A percentile compares a stretch with the other conserved stretches of the same genome.
Evolutionary conservation across 352 stramenopile genomes (phyloP).

Genomic region (Globisporangium viniferum): DNA sequence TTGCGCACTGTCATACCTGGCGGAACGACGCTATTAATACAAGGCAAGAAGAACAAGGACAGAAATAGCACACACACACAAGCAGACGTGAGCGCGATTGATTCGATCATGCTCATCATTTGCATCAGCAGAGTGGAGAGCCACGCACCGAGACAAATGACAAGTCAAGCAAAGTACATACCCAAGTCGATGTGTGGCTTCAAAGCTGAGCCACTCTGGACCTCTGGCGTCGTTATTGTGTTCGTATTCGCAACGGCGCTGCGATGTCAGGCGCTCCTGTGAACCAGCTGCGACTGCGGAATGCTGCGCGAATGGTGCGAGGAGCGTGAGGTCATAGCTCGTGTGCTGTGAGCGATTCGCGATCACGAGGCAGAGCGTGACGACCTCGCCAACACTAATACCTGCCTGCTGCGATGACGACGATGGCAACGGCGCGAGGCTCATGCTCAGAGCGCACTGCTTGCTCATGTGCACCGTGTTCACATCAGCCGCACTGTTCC

Average conservation of each 20-base stretch:
- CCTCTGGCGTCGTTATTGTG: background rate
- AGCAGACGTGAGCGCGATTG: background rate
- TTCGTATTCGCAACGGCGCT: background rate
- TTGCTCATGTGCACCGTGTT: conserved; percentile 28
- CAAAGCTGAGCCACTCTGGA: conserved; percentile 46
- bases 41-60: background rate
- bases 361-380: conserved; percentile 50
- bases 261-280: background rate
- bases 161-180: conserved; percentile 23
- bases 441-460: conserved; percentile 44
- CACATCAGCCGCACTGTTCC: background rate
- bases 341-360: conserved; percentile 42
- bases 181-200: conserved; percentile 66
- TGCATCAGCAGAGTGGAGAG: background rate
- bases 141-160: background rate
- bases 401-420: background rate
- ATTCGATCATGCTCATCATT: background rate
- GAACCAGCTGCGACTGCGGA: background rate
- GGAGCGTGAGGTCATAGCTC: conserved; percentile 66
- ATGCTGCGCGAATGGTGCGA: conserved; percentile 26
- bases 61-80: background rate
- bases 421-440: conserved; percentile 30
- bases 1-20: conserved; percentile 56
- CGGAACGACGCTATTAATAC: conserved; percentile 27
- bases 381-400: conserved; percentile 20